These are phyloP conservation scores for Cryptosporidium parvum DNA, from an alignment of 169 alveolate species.

Conservation along the genomic window DNA sequence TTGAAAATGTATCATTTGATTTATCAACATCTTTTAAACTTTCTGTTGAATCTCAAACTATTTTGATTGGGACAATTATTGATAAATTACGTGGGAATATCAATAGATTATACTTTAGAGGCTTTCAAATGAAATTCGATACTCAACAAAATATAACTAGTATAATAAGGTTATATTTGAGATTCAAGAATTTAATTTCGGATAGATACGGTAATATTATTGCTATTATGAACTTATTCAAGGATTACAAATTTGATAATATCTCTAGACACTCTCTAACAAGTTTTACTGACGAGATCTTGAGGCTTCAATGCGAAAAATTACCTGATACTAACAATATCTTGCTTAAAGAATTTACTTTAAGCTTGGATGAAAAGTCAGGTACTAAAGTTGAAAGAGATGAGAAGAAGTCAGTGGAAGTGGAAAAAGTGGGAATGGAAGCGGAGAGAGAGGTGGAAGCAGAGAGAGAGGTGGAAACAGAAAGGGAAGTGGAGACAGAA, in stretches of 20 bases:
- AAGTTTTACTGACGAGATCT: constrained; percentile 60
- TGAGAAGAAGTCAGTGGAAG: not conserved
- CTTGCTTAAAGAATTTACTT: constrained; percentile 51
- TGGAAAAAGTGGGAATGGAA: not conserved
- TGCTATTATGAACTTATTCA: constrained; percentile 40
- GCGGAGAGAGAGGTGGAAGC: too few relatives aligned
- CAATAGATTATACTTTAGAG: constrained; percentile 56
- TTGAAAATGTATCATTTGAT: constrained; percentile 24
- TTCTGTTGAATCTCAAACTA: constrained; percentile 50
- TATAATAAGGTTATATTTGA: constrained; percentile 17
- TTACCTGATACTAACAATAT: constrained; percentile 61
- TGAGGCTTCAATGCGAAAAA: constrained; percentile 56
- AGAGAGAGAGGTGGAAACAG: too few relatives aligned
- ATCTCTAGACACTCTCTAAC: constrained; percentile 65
- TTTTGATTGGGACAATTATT: constrained; percentile 53
- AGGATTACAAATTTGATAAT: constrained; percentile 47
- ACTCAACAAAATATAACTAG: constrained; percentile 61
- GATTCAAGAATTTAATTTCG: constrained; percentile 38
- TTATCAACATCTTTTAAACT: constrained; percentile 54
- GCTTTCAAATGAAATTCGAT: constrained; percentile 69
- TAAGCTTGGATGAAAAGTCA: constrained; percentile 17
- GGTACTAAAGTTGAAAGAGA: not conserved
- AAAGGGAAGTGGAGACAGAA: not conserved
- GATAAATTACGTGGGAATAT: constrained; percentile 43
- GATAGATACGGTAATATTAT: constrained; percentile 46